Percentiles rank a stretch among this genome's conserved stretches.
Evolutionary conservation across 208 protist species (phyloP).

Genomic region (Trypanosoma caninum): DNA sequence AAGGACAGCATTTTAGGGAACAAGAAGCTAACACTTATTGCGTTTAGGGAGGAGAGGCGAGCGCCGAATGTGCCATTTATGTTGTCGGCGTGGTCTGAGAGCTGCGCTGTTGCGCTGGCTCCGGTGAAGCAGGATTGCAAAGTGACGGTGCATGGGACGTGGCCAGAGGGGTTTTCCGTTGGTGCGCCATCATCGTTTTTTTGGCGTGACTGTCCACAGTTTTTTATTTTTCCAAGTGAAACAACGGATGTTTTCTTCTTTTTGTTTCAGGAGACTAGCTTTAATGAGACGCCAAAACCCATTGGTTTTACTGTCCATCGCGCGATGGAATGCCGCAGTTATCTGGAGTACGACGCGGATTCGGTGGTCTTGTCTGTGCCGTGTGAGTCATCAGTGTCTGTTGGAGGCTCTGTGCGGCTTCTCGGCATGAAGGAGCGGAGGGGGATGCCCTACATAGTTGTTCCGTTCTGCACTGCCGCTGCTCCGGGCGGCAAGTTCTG

Average conservation of each 20-base stretch:
- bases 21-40: conserved; percentile 18
- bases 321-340: conserved; percentile 50
- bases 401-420: conserved; percentile 45
- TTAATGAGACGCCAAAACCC: conserved; percentile 8
- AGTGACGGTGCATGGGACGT: conserved; percentile 42
- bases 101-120: conserved; percentile 27
- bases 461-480: conserved; percentile 51
- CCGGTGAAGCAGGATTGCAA: conserved; percentile 33
- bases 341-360: conserved; percentile 57
- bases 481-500: conserved; percentile 31
- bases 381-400: conserved; percentile 10
- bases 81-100: conserved; percentile 26
- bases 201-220: conserved; percentile 89
- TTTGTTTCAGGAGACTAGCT: conserved; percentile 23
- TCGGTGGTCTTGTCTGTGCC: conserved; percentile 44
- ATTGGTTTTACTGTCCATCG: conserved; percentile 81
- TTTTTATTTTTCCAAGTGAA: conserved; percentile 71
- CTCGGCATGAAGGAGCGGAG: conserved; percentile 63
- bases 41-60: conserved; percentile 22
- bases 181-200: conserved; percentile 44
- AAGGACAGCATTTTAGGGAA: conserved; percentile 21
- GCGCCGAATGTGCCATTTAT: conserved; percentile 16
- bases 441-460: conserved; percentile 86
- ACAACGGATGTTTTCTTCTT: conserved; percentile 59
- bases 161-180: conserved; percentile 42